phyloP scores from a whole-genome alignment of 140 eudicot species.

The Erigeron philadelphicus region DNA sequence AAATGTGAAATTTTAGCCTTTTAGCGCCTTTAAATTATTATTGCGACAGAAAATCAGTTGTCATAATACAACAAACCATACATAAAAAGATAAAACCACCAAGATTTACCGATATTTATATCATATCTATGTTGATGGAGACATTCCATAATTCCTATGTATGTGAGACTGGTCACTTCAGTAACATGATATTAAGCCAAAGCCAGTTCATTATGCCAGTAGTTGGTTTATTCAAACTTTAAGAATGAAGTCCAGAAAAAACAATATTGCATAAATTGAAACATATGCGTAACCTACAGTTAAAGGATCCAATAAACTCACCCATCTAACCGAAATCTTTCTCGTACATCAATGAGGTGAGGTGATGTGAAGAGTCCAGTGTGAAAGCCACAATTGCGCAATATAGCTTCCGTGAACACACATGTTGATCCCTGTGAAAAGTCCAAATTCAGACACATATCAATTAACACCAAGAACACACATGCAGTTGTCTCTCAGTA shows the following conservation, averaged over 20 bases:
- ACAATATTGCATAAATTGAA: background rate
- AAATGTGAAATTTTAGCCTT: conserved; percentile 5
- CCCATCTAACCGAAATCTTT: conserved; percentile 85
- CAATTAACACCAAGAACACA: conserved; percentile 13
- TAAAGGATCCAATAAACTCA: conserved; percentile 31
- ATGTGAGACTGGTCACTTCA: background rate
- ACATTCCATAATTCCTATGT: background rate
- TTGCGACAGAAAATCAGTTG: background rate
- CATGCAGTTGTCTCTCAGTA: background rate
- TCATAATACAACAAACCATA: background rate
- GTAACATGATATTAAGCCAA: background rate
- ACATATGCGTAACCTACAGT: conserved; percentile 1
- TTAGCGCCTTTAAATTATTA: background rate
- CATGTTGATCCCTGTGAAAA: conserved; percentile 87
- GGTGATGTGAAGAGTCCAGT: conserved; percentile 96
- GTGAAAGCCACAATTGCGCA: conserved; percentile 81
- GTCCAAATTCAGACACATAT: conserved; percentile 19
- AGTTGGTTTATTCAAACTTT: background rate
- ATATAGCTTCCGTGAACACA: conserved; percentile 70
- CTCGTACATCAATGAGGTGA: conserved; percentile 92
- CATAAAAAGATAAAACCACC: background rate
- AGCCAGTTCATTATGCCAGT: background rate
- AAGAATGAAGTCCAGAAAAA: background rate
- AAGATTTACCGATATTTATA: background rate
- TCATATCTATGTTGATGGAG: background rate